A percentile compares a stretch with the other conserved stretches of the same genome.
These are phyloP conservation scores for Apiotrichum sp. DNA, from an alignment of 1,284 basidiomycete genomes.

Conservation along the genomic window DNA sequence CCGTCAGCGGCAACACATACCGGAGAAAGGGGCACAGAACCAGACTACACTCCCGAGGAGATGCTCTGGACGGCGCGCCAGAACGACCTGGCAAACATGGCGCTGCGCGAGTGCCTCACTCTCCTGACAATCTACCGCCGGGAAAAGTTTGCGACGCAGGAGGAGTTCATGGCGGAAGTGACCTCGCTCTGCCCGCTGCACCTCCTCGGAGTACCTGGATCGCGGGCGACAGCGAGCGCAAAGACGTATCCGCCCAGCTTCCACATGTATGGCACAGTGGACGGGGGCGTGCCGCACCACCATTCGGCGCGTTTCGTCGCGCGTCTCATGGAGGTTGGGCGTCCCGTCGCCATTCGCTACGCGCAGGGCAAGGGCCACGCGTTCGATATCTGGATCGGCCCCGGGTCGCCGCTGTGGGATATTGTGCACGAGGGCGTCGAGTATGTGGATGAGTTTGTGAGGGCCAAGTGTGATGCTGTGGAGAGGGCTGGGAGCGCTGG, in stretches of 20 bases:
- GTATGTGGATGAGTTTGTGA: background rate
- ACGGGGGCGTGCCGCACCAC: slow-evolving; percentile 18
- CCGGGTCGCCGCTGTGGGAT: background rate
- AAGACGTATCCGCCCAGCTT: slow-evolving; percentile 19
- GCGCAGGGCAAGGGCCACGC: slow-evolving; percentile 6
- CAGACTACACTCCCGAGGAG: background rate
- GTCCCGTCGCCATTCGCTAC: slow-evolving; percentile 8
- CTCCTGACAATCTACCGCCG: slow-evolving; percentile 10
- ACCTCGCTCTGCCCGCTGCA: background rate
- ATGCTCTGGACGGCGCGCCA: background rate
- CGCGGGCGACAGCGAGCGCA: background rate
- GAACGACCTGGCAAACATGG: slow-evolving; percentile 4
- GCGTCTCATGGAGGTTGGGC: slow-evolving; percentile 9
- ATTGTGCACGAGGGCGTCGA: background rate
- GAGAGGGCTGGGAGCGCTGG: too few species aligned
- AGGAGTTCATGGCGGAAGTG: slow-evolving; percentile 5
- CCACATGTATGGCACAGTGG: slow-evolving; percentile 24
- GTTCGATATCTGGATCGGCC: background rate
- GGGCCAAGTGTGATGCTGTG: background rate
- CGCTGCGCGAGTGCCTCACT: background rate
- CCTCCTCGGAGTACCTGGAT: background rate
- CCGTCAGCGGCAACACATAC: too few species aligned
- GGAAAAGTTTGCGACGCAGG: slow-evolving; percentile 6
- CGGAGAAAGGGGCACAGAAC: background rate
- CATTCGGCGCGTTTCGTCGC: slow-evolving; percentile 6